Evolutionary conservation across 2,329 filamentous ascomycete genomes (phyloP), one percentile per base, ranked within the genome.

Genomic region (Pestalotiopsis sp.): DNA sequence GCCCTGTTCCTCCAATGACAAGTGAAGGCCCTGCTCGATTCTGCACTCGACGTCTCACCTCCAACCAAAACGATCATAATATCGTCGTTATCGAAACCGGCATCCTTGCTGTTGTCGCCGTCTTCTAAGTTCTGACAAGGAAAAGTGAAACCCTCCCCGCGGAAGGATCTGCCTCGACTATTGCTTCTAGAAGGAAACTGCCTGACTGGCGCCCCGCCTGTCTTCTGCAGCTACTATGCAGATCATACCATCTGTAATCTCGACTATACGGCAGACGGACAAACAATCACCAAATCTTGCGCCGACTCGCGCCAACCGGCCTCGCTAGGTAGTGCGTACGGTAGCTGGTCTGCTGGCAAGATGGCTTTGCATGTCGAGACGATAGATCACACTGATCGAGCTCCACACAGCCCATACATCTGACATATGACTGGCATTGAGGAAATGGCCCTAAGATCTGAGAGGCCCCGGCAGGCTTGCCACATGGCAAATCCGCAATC

Each of bases 401-500:
- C 45, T 52, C 45, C 45, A 52, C 45, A 52, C 45, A 52, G 20
- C 17, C 45, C 45, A 52, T 52, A 17, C 20, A n/a, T n/a, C 45
- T 52, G 45, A 9, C 14, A 52, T n/a, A n/a, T 52, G 45, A 17
- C 45, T 52, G 20, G 20, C 45, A 52, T 52, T 52, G 45, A 31
- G 27, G 14, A 52, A n/a, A 52, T 52, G 40, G 40, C 40, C 40
- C 52, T 23, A 57, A 57, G 52, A 20, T 25, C 59, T n/a, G 17
- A 27, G 27, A n/a, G 36, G 27, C 36, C 4, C 13, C 25, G 38
- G 40, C 61, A 41, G 31, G 61, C 61, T 45, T 64, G 61, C 61
- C 61, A 64, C 61, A 64, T 64, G 61, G 61, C 61, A 64, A 45
- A 64, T 41, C 40, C 49, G n/a, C 45, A 52, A 31, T 52, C 45